Percentiles rank a stretch among this genome's conserved stretches.
Evolutionary conservation across 176 grass and related monocot genomes (phyloP).

Genomic region (Triticum monococcum): DNA sequence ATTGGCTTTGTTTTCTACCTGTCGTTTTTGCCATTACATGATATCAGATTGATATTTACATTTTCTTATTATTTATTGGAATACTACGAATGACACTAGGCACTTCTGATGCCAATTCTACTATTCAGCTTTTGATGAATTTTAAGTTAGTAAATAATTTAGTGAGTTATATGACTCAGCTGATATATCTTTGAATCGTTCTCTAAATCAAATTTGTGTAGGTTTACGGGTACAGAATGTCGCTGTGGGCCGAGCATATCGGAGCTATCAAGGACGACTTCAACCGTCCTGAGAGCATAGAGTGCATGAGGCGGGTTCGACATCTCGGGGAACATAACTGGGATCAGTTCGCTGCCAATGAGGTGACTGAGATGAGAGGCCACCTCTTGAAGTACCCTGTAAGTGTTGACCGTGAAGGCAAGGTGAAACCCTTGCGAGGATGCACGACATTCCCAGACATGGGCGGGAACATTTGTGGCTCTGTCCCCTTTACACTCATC

Average conservation of each 20-base stretch:
- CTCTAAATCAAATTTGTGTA: conserved; percentile 21
- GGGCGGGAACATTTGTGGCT: conserved; percentile 67
- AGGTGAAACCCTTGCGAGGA: conserved; percentile 51
- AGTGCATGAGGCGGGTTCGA: conserved; percentile 56
- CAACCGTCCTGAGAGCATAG: conserved; percentile 60
- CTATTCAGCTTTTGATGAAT: neutral
- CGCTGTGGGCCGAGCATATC: conserved; percentile 74
- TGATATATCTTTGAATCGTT: neutral
- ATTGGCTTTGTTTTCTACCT: neutral
- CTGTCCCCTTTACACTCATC: conserved; percentile 34
- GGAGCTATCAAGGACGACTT: conserved; percentile 54
- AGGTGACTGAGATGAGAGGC: conserved; percentile 63
- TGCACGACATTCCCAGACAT: conserved; percentile 50
- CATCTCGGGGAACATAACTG: conserved; percentile 57
- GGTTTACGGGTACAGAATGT: conserved; percentile 82
- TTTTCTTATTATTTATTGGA: neutral
- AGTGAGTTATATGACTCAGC: neutral
- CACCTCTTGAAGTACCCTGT: conserved; percentile 79
- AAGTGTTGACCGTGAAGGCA: conserved; percentile 47
- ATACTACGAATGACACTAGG: neutral
- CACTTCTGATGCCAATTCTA: neutral
- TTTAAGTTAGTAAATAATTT: neutral
- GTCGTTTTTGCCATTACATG: neutral
- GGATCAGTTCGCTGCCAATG: conserved; percentile 52
- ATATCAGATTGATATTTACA: neutral